phyloP scores from a whole-genome alignment of 768 basidiomycete genomes.

The Boletellus ananas region DNA sequence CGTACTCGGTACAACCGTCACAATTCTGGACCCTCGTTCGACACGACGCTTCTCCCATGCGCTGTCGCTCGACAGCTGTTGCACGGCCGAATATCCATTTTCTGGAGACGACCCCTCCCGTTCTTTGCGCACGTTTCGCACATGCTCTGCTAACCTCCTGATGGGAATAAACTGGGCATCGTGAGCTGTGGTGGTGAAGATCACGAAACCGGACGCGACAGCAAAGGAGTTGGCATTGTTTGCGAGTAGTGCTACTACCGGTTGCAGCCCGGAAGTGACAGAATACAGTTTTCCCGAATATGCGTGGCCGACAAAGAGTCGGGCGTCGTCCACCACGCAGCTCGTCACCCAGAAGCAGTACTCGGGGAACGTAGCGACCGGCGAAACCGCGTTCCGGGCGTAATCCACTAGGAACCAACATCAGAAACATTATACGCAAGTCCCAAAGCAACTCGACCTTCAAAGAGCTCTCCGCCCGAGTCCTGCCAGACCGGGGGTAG shows the following conservation, averaged over 20 bases:
- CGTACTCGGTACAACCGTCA: conserved; percentile 78
- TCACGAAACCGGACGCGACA: conserved; percentile 68
- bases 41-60: conserved; percentile 72
- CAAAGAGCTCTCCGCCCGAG: conserved; percentile 44
- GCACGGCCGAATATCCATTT: conserved; percentile 21
- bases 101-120: conserved; percentile 17
- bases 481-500: conserved; percentile 40
- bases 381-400: conserved; percentile 16
- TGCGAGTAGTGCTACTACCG: conserved; percentile 37
- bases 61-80: conserved; percentile 5
- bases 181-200: conserved; percentile 83
- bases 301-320: conserved; percentile 61
- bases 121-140: conserved; percentile 12
- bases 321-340: conserved; percentile 9
- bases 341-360: conserved; percentile 52
- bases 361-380: conserved; percentile 47
- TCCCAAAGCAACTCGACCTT: conserved; percentile 32
- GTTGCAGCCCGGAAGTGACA: conserved; percentile 29
- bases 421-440: conserved; percentile 9
- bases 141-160: conserved; percentile 8
- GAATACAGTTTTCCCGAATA: conserved; percentile 63
- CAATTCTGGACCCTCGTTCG: conserved; percentile 87
- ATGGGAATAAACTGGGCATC: conserved; percentile 69
- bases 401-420: conserved; percentile 10
- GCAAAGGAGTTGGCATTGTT: conserved; percentile 69